These are phyloP conservation scores for Pneumocystis sp. DNA, from an alignment of 1,139 yeast species.

Conservation along the genomic window DNA sequence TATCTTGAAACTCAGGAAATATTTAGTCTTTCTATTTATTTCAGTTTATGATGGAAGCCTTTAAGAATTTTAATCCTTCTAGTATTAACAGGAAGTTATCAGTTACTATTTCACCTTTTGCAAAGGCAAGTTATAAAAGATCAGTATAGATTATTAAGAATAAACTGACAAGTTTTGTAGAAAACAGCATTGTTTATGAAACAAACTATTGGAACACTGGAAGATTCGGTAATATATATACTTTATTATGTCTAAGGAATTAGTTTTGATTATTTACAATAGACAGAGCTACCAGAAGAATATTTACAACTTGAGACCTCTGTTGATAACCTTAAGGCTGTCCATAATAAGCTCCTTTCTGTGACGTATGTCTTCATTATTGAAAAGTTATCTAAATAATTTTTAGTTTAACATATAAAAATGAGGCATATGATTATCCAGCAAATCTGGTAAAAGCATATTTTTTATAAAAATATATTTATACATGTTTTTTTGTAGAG, in stretches of 20 bases:
- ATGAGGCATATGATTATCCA: conserved; percentile 80
- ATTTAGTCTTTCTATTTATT: background rate
- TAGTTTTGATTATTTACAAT: background rate
- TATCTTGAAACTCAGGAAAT: background rate
- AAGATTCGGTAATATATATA: conserved; percentile 18
- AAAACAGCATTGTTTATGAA: background rate
- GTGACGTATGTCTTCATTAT: conserved; percentile 35
- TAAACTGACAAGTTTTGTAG: background rate
- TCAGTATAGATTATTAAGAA: background rate
- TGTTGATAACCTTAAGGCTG: conserved; percentile 58
- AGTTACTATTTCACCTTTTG: background rate
- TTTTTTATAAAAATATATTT: background rate
- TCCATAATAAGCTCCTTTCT: conserved; percentile 57
- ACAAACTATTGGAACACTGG: background rate
- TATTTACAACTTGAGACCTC: conserved; percentile 50
- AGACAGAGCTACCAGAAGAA: conserved; percentile 69
- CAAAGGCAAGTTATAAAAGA: background rate
- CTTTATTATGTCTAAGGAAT: background rate
- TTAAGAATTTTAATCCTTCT: background rate
- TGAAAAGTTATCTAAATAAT: background rate
- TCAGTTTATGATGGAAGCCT: background rate
- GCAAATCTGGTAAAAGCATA: conserved; percentile 32
- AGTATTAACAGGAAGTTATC: background rate
- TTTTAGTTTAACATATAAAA: conserved; percentile 42
- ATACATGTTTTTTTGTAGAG: conserved; percentile 13